Evolutionary conservation across 805 yeast species (phyloP).

Genomic region (Wickerhamiella cacticola): DNA sequence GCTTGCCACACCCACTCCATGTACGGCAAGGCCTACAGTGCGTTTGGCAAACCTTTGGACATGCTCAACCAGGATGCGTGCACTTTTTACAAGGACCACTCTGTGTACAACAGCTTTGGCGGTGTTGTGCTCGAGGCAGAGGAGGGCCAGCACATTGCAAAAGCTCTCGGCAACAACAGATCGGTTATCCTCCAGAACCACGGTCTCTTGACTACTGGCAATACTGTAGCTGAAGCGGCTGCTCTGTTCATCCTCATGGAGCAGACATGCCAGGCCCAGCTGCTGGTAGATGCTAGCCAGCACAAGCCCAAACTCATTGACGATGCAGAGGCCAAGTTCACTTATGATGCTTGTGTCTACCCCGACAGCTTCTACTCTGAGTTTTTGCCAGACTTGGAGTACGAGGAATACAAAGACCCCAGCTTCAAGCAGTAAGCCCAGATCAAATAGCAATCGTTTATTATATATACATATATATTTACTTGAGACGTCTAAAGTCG

Average conservation of each 20-base stretch:
- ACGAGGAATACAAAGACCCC: slow-evolving; percentile 28
- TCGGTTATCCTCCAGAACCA: slow-evolving; percentile 58
- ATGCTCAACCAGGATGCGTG: slow-evolving; percentile 76
- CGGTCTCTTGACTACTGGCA: slow-evolving; percentile 59
- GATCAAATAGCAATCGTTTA: not conserved
- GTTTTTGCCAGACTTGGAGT: slow-evolving; percentile 58
- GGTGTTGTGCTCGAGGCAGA: slow-evolving; percentile 61
- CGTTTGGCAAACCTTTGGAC: slow-evolving; percentile 55
- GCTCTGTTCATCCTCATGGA: slow-evolving; percentile 53
- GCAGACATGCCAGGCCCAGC: slow-evolving; percentile 51
- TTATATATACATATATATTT: not conserved
- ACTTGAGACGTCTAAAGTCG: slow-evolving; percentile 15
- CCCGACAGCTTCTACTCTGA: slow-evolving; percentile 60
- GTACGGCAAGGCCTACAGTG: slow-evolving; percentile 52
- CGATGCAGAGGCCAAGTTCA: slow-evolving; percentile 56
- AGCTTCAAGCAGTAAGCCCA: not conserved
- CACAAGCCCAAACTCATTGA: slow-evolving; percentile 36
- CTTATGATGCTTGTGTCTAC: slow-evolving; percentile 47
- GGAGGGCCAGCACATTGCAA: slow-evolving; percentile 53
- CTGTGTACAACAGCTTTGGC: slow-evolving; percentile 59
- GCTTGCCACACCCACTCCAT: slow-evolving; percentile 62
- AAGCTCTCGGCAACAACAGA: slow-evolving; percentile 43
- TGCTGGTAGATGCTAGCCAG: slow-evolving; percentile 47
- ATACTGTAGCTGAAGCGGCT: slow-evolving; percentile 65
- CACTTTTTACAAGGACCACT: slow-evolving; percentile 49